Base-by-base conservation (phyloP, 164 flowering plant species). In the Magnolia sinica region DNA sequence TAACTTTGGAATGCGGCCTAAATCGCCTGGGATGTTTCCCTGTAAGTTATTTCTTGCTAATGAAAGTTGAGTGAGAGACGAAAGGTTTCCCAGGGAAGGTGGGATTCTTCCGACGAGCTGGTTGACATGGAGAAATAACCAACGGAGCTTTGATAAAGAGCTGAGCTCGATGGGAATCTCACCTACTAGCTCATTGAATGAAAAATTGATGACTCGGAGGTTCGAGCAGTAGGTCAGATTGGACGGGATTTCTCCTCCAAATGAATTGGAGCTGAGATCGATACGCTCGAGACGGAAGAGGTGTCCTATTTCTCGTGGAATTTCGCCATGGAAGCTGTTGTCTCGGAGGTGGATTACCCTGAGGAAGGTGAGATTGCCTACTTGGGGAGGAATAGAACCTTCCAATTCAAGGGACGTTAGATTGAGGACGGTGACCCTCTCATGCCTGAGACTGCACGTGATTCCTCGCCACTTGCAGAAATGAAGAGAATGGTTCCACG, bases 321-420 rank as follows among this genome's bases (percentile, higher is more conserved):
- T 77, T 65, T 64, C 55, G 10, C 72, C 75, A 27, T 1, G 1
- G 51, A 72, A 72, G 37, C 37, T 31, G 37, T 31, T 31, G 37
- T 31, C 37, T 31, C 37, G 0, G 50, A 24, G 66, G 72, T 64
- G 66, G 72, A 64, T 65, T 51, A 7, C 0, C 4, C 50, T 72
- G 1, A 77, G 74, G 24, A 72, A 77, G 4, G 75, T 71, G 10
- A 77, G 72, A 63, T 65, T 71, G 8, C 78, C 78, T 19, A 77
- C 64, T 3, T 64, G 52, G 7, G 24, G 79, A 74, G 45, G 75
- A 64, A 77, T 77, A 69, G 51, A 49, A 5, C 79, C 79, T 1
- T 3, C 6, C 23, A 77, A 64, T 1, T 19, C 45, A 19, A 70
- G 59, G 19, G 70, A 45, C 7, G 0, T 11, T 23, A 64, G 61